A percentile compares a stretch with the other conserved stretches of the same genome.
Conservation (phyloP, 2,329 filamentous ascomycete genomes). For the Elsinoe australis region DNA sequence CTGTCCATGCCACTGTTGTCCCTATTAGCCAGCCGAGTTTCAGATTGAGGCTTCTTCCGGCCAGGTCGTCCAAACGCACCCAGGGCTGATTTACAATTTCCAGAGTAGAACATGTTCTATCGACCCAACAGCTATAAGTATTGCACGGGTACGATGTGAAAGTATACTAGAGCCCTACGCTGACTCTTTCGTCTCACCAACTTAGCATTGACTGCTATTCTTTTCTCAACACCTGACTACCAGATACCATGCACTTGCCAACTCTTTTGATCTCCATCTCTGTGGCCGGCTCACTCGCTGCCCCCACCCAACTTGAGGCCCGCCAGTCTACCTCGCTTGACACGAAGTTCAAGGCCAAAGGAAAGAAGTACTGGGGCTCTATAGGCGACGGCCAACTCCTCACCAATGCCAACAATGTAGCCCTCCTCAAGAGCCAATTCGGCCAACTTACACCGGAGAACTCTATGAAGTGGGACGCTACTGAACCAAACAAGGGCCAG, state of each 20-base stretch:
- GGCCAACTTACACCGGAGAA: constrained; percentile 34
- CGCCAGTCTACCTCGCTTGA: neutral
- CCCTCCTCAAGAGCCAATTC: constrained; percentile 45
- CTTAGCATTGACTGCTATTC: neutral
- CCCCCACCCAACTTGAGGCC: neutral
- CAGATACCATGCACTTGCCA: neutral
- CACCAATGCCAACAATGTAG: constrained; percentile 29
- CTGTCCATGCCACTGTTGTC: too few species aligned
- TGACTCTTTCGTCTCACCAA: too few species aligned
- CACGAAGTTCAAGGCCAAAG: constrained; percentile 47
- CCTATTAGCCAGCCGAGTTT: too few species aligned
- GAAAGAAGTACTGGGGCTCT: constrained; percentile 58
- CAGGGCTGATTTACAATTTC: too few species aligned
- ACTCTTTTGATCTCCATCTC: neutral
- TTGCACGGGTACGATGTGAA: too few species aligned
- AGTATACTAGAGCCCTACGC: too few species aligned
- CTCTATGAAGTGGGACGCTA: constrained; percentile 36
- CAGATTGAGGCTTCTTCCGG: too few species aligned
- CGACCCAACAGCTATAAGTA: too few species aligned
- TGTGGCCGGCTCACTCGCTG: constrained; percentile 1
- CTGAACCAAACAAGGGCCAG: constrained; percentile 29
- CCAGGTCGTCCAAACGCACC: too few species aligned
- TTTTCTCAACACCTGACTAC: too few species aligned
- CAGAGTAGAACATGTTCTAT: too few species aligned
- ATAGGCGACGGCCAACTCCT: constrained; percentile 27